Percentiles rank a stretch among this genome's conserved stretches.
Conservation (phyloP, 805 yeast species). For the Candida manassasensis region DNA sequence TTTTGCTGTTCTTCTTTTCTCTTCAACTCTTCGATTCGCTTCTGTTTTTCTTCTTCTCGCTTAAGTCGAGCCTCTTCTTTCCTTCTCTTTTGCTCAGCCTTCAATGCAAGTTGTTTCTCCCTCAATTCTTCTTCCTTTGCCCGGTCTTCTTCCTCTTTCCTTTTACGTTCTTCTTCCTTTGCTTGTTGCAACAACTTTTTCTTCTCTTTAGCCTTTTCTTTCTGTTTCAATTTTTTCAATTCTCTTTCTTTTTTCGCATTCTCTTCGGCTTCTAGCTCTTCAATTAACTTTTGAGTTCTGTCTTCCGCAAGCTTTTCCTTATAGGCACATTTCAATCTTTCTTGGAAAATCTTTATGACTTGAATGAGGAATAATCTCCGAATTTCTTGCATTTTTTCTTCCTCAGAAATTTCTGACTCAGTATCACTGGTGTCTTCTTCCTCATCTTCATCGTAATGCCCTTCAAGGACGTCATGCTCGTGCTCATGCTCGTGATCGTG, state of each 20-base stretch:
- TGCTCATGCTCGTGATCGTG: slow-evolving; percentile 25
- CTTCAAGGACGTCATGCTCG: slow-evolving; percentile 22
- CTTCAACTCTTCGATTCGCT: slow-evolving; percentile 31
- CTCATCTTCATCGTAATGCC: slow-evolving; percentile 32
- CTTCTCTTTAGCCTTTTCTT: slow-evolving; percentile 68
- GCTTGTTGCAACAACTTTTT: slow-evolving; percentile 58
- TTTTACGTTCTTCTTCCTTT: slow-evolving; percentile 55
- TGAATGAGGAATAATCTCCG: slow-evolving; percentile 75
- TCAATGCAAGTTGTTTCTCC: slow-evolving; percentile 28
- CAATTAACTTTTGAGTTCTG: slow-evolving; percentile 54
- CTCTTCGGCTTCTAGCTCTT: slow-evolving; percentile 69
- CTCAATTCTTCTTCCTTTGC: slow-evolving; percentile 28
- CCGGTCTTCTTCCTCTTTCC: slow-evolving; percentile 50
- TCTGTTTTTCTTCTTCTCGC: slow-evolving; percentile 48
- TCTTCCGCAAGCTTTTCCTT: slow-evolving; percentile 80
- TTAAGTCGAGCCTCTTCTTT: slow-evolving; percentile 36
- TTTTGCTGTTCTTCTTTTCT: slow-evolving; percentile 30
- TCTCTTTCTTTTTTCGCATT: slow-evolving; percentile 59
- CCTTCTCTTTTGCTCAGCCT: slow-evolving; percentile 34
- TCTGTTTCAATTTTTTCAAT: slow-evolving; percentile 58
- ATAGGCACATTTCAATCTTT: slow-evolving; percentile 68
- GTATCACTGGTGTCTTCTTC: slow-evolving; percentile 34
- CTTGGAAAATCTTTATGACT: slow-evolving; percentile 72
- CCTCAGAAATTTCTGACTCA: slow-evolving; percentile 42
- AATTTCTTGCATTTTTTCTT: slow-evolving; percentile 69